Percentiles rank a stretch among this genome's conserved stretches.
These are phyloP conservation scores for Leucocoprinus birnbaumii DNA, from an alignment of 768 basidiomycete genomes.

Conservation along the genomic window DNA sequence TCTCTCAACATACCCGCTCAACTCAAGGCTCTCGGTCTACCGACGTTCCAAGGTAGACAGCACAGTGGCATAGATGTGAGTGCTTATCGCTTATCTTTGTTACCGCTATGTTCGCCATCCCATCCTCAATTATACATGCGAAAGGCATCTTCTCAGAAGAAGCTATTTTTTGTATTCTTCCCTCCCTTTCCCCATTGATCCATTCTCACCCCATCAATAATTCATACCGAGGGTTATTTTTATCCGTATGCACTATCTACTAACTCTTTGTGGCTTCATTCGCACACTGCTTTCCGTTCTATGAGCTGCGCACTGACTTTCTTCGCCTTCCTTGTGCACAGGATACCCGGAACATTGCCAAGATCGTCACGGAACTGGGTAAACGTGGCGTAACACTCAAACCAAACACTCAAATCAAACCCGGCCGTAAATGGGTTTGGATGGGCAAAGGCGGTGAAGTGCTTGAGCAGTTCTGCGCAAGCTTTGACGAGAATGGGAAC, in stretches of 20 bases:
- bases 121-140: conserved; percentile 15
- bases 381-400: conserved; percentile 61
- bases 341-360: conserved; percentile 89
- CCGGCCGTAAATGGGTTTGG: conserved; percentile 75
- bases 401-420: conserved; percentile 70
- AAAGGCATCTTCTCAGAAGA: background rate
- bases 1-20: conserved; percentile 73
- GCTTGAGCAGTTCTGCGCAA: conserved; percentile 39
- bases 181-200: conserved; percentile 4
- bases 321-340: conserved; percentile 24
- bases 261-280: background rate
- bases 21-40: conserved; percentile 66
- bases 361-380: conserved; percentile 79
- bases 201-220: background rate
- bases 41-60: conserved; percentile 75
- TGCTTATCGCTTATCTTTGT: conserved; percentile 20
- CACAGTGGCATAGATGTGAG: conserved; percentile 92
- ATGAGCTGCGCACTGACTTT: background rate
- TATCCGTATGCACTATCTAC: background rate
- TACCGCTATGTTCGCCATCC: conserved; percentile 13
- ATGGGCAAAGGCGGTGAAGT: conserved; percentile 79
- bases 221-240: background rate
- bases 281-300: background rate
- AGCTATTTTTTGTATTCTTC: background rate
- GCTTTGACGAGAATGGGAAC: conserved; percentile 1